These are phyloP conservation scores for Penicillium sp. DNA, from an alignment of 2,329 filamentous ascomycete species.

Conservation along the genomic window DNA sequence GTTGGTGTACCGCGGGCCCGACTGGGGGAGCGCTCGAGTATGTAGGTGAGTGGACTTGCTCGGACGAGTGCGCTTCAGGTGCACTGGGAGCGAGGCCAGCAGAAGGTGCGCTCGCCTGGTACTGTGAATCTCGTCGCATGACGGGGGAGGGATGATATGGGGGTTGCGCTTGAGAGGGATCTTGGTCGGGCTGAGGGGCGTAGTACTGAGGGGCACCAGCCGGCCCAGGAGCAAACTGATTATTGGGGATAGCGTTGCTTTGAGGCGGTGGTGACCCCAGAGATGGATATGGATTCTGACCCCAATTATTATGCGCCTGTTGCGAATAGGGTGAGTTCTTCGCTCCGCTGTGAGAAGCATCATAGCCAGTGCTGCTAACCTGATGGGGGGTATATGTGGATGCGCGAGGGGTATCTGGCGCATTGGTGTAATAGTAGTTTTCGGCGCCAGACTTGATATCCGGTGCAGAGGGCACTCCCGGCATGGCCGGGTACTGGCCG, in stretches of 20 bases:
- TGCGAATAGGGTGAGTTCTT: slow-evolving; percentile 16
- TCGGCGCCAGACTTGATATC: slow-evolving; percentile 22
- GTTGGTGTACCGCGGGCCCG: slow-evolving; percentile 16
- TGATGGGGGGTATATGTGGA: slow-evolving; percentile 19
- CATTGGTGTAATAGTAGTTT: slow-evolving; percentile 28
- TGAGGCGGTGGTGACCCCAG: slow-evolving; percentile 23
- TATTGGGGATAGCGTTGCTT: slow-evolving; percentile 10
- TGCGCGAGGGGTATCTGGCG: slow-evolving; percentile 15
- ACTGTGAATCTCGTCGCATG: slow-evolving; percentile 24
- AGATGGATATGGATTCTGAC: slow-evolving; percentile 22
- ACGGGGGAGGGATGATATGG: slow-evolving; percentile 24
- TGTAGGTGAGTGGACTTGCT: slow-evolving; percentile 19
- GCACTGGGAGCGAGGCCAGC: slow-evolving; percentile 10
- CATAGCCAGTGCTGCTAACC: slow-evolving; percentile 13
- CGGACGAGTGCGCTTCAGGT: slow-evolving; percentile 19
- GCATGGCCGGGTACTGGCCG: slow-evolving; percentile 24
- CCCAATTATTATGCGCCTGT: slow-evolving; percentile 21
- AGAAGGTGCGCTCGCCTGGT: slow-evolving; percentile 20
- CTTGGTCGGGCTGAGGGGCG: slow-evolving; percentile 16
- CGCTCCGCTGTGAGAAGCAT: slow-evolving; percentile 10
- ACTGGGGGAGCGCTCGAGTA: slow-evolving; percentile 18
- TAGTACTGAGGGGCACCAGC: slow-evolving; percentile 21
- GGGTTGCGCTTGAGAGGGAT: slow-evolving; percentile 9
- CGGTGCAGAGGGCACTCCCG: slow-evolving; percentile 10
- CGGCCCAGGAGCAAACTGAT: slow-evolving; percentile 9